These are phyloP conservation scores for Phialophora macrospora DNA, from an alignment of 2,329 filamentous ascomycete genomes.

Conservation along the genomic window DNA sequence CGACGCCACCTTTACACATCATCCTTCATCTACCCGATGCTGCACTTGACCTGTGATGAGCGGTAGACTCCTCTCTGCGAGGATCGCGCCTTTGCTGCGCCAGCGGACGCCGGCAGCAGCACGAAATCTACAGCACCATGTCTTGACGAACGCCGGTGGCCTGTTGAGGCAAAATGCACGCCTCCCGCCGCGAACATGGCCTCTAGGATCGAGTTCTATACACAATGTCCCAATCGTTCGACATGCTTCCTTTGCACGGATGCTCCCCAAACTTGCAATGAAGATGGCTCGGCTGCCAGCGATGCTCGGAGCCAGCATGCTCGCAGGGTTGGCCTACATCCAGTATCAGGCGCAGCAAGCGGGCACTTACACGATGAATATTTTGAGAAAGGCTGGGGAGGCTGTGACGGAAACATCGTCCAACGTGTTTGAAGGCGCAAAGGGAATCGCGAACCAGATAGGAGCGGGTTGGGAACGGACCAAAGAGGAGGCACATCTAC, in stretches of 20 bases:
- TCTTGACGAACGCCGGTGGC: constrained; percentile 67
- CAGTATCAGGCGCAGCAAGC: constrained; percentile 93
- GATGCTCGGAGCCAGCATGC: constrained; percentile 84
- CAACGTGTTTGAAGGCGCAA: constrained; percentile 71
- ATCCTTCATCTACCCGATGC: constrained; percentile 22
- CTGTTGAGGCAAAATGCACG: constrained; percentile 69
- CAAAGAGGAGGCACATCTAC: constrained; percentile 73
- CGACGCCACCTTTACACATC: constrained; percentile 6
- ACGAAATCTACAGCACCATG: constrained; percentile 65
- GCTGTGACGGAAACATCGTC: constrained; percentile 59
- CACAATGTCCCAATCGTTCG: constrained; percentile 75
- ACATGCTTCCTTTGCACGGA: constrained; percentile 68
- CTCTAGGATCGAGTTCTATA: constrained; percentile 76
- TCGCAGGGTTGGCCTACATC: constrained; percentile 86
- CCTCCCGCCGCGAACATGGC: constrained; percentile 69
- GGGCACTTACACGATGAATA: constrained; percentile 75
- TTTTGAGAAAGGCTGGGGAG: constrained; percentile 75
- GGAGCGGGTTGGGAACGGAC: constrained; percentile 80
- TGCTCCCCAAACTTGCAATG: constrained; percentile 82
- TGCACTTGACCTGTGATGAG: constrained; percentile 57
- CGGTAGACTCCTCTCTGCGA: constrained; percentile 75
- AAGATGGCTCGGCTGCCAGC: constrained; percentile 89
- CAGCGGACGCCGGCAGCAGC: constrained; percentile 52
- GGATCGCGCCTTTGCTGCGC: constrained; percentile 70
- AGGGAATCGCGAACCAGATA: constrained; percentile 78